A percentile compares a stretch with the other conserved stretches of the same genome.
Conservation (phyloP, 2,329 filamentous ascomycete species). For the Capronia epimyces region DNA sequence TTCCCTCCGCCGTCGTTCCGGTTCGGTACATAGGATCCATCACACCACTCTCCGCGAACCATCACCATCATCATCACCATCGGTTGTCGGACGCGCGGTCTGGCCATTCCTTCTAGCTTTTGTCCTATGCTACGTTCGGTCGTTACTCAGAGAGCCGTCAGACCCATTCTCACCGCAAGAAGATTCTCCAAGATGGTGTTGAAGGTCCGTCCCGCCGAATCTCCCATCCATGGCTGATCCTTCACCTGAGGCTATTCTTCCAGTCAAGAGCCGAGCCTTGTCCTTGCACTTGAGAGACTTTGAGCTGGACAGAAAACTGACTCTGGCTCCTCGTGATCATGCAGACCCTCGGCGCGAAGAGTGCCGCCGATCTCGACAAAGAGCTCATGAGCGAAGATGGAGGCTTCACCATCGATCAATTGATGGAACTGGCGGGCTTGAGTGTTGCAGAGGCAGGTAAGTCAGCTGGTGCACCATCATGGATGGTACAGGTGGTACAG, state of each 20-base stretch:
- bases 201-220: constrained; percentile 31
- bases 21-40: neutral
- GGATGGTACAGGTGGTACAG: no score
- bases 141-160: constrained; percentile 8
- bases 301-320: neutral
- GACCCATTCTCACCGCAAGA: constrained; percentile 10
- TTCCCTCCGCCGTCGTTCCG: neutral
- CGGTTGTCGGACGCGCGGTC: no score
- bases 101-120: no score
- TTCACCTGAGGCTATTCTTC: neutral
- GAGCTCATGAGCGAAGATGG: constrained; percentile 82
- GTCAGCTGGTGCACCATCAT: no score
- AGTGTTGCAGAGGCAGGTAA: constrained; percentile 84
- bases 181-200: constrained; percentile 37
- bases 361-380: constrained; percentile 80
- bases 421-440: constrained; percentile 94
- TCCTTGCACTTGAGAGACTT: neutral
- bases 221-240: neutral
- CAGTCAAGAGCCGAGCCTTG: neutral
- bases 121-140: constrained; percentile 13
- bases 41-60: neutral
- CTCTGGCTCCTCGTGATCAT: neutral
- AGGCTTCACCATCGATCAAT: constrained; percentile 88
- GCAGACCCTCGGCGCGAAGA: constrained; percentile 78
- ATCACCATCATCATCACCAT: neutral